Evolutionary conservation across 345 rosid genomes (phyloP).

Genomic region (Clarkia xantiana): DNA sequence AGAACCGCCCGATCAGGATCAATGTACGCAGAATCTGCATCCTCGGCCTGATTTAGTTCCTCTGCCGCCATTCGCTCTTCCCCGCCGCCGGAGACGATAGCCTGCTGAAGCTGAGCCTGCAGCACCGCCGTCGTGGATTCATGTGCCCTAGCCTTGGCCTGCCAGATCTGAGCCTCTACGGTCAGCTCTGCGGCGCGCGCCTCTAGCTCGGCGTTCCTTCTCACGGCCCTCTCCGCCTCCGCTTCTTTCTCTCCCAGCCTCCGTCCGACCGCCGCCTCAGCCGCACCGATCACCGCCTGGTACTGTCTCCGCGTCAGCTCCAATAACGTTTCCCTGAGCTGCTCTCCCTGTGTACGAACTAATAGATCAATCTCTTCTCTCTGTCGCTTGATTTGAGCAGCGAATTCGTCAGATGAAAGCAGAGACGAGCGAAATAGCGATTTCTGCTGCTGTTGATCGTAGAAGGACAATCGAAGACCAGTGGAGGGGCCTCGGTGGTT

Average conservation of each 20-base stretch:
- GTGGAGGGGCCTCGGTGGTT: slow-evolving; percentile 48
- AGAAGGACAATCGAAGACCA: slow-evolving; percentile 60
- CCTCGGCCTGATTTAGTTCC: slow-evolving; percentile 1
- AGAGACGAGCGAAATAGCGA: slow-evolving; percentile 10
- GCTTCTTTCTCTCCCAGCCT: slow-evolving; percentile 56
- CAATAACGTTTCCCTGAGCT: slow-evolving; percentile 52
- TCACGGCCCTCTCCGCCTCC: slow-evolving; percentile 59
- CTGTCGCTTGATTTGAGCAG: slow-evolving; percentile 52
- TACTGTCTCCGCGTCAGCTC: slow-evolving; percentile 65
- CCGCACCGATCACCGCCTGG: slow-evolving; percentile 47
- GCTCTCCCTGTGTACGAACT: slow-evolving; percentile 67
- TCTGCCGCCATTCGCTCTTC: slow-evolving; percentile 7
- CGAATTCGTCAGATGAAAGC: slow-evolving; percentile 31
- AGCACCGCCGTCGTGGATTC: slow-evolving; percentile 68
- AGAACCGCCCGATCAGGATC: slow-evolving; percentile 3
- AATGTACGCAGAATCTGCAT: slow-evolving; percentile 5
- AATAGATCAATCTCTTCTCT: slow-evolving; percentile 61
- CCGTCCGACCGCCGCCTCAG: slow-evolving; percentile 47
- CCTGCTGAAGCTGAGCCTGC: slow-evolving; percentile 71
- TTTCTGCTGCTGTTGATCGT: slow-evolving; percentile 24
- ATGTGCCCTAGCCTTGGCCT: slow-evolving; percentile 61
- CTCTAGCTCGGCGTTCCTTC: slow-evolving; percentile 66
- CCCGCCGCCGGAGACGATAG: slow-evolving; percentile 18
- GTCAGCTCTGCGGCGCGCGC: slow-evolving; percentile 68
- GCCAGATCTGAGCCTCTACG: slow-evolving; percentile 76